Conservation (phyloP, 108 stramenopile genomes). For the Bacterosira constricta region DNA sequence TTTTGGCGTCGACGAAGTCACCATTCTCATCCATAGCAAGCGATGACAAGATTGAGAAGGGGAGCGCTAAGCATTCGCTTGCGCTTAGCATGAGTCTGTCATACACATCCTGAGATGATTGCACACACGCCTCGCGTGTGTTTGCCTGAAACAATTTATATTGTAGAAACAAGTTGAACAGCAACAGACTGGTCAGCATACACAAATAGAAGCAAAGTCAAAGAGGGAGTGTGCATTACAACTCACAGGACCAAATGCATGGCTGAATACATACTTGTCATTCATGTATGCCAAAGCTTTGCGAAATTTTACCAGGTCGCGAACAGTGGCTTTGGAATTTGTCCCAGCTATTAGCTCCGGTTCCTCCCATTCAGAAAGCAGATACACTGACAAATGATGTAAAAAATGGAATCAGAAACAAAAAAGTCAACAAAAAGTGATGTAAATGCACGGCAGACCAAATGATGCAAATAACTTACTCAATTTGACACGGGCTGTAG, state of each 20-base stretch:
- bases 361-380: slow-evolving; percentile 67
- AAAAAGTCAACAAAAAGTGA: not conserved
- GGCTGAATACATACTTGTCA: slow-evolving; percentile 60
- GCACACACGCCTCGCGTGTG: slow-evolving; percentile 57
- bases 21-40: slow-evolving; percentile 44
- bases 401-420: not conserved
- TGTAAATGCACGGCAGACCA: not conserved
- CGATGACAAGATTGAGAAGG: slow-evolving; percentile 60
- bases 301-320: slow-evolving; percentile 68
- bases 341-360: slow-evolving; percentile 35
- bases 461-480: not conserved
- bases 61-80: slow-evolving; percentile 24
- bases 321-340: slow-evolving; percentile 48
- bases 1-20: slow-evolving; percentile 42
- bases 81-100: slow-evolving; percentile 47
- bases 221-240: not conserved
- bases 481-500: not conserved
- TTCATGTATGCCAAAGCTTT: slow-evolving; percentile 72
- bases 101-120: slow-evolving; percentile 57
- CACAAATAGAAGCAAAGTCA: too few species aligned
- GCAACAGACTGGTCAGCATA: too few species aligned
- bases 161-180: not conserved
- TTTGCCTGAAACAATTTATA: slow-evolving; percentile 33
- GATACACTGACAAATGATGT: slow-evolving; percentile 3
- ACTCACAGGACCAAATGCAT: slow-evolving; percentile 59